A percentile compares a stretch with the other conserved stretches of the same genome.
Conservation (phyloP, 2,329 filamentous ascomycete genomes). For the Ophiosphaerella korrae region DNA sequence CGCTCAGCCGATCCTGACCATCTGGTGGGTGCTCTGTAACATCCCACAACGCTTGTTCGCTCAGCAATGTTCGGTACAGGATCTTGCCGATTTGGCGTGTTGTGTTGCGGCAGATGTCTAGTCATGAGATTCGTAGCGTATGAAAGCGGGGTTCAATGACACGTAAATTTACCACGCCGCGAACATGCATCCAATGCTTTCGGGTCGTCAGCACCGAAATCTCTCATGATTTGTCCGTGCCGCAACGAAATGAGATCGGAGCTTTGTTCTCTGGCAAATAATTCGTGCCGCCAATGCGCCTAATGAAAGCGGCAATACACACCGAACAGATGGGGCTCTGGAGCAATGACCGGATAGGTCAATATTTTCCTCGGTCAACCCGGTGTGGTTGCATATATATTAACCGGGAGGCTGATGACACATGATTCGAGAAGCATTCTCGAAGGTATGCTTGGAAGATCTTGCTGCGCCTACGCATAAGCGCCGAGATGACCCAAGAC, state of each 20-base stretch:
- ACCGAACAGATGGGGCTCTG: background rate
- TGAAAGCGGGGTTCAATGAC: constrained; percentile 5
- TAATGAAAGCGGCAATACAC: too few relatives aligned
- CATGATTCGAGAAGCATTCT: background rate
- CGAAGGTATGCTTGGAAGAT: constrained; percentile 1
- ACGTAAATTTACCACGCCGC: background rate
- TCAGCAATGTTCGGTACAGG: too few relatives aligned
- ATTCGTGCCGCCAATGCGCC: background rate
- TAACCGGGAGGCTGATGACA: constrained; percentile 5
- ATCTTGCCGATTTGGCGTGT: too few relatives aligned
- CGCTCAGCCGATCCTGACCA: too few relatives aligned
- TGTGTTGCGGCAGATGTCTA: too few relatives aligned
- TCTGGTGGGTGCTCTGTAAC: too few relatives aligned
- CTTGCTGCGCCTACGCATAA: background rate
- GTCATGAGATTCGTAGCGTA: background rate
- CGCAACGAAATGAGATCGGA: background rate
- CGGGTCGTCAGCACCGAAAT: background rate
- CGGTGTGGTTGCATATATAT: constrained; percentile 12
- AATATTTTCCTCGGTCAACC: constrained; percentile 2
- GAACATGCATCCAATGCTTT: background rate
- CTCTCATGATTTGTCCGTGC: background rate
- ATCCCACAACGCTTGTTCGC: too few relatives aligned
- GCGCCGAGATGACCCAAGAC: background rate
- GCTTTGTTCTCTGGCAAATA: background rate
- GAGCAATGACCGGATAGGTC: background rate